Evolutionary conservation across 78 protist species (phyloP).

Genomic region (Bigelowiella natans): DNA sequence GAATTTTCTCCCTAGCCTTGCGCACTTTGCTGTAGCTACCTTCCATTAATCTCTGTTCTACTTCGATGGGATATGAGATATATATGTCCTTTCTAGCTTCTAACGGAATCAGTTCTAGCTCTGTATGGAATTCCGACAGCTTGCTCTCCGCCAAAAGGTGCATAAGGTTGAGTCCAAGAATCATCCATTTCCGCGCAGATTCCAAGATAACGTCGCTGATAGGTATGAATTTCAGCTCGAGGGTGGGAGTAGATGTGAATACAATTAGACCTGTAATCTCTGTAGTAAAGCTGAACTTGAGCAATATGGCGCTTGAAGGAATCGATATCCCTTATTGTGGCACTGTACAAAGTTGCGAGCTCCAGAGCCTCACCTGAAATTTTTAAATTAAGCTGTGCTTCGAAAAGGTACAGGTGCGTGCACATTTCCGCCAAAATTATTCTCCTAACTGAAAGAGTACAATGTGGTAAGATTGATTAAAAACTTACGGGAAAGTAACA

Average conservation of each 20-base stretch:
- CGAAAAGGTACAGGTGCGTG: neutral
- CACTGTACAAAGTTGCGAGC: neutral
- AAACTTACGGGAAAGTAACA: neutral
- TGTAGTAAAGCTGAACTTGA: neutral
- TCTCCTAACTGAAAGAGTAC: neutral
- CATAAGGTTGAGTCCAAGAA: neutral
- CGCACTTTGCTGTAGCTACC: constrained; percentile 1
- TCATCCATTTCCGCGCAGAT: neutral
- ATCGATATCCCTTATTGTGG: neutral
- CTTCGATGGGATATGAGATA: neutral
- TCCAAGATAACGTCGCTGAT: neutral
- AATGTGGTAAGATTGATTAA: neutral
- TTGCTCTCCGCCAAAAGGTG: neutral
- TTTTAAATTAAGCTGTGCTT: neutral
- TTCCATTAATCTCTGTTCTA: constrained; percentile 1
- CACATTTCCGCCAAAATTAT: neutral
- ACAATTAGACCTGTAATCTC: neutral
- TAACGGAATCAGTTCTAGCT: neutral
- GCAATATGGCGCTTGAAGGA: neutral
- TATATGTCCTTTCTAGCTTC: neutral
- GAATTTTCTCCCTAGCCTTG: neutral
- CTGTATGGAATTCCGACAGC: neutral
- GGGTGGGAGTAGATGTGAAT: neutral
- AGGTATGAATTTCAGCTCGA: neutral
- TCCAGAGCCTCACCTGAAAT: constrained; percentile 1